Conservation (phyloP, 2,329 filamentous ascomycete species). For the Canariomyces notabilis region DNA sequence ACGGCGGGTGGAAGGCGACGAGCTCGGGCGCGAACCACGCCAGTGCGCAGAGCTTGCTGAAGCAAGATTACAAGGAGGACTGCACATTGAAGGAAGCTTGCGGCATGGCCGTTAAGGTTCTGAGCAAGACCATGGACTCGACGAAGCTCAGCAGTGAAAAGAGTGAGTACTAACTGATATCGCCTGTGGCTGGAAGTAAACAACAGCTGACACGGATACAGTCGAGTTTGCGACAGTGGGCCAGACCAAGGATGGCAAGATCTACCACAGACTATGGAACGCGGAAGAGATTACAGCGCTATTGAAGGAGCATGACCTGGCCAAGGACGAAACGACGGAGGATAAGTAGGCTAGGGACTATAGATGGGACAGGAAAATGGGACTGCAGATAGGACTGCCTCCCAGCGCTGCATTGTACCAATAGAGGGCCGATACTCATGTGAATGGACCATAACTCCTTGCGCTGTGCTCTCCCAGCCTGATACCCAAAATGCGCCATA, state of each 20-base stretch:
- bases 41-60: constrained; percentile 90
- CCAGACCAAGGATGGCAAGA: constrained; percentile 88
- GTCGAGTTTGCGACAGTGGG: constrained; percentile 98
- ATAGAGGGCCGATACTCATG: constrained; percentile 21
- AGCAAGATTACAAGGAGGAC: constrained; percentile 99
- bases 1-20: constrained; percentile 98
- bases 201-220: constrained; percentile 34
- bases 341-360: constrained; percentile 45
- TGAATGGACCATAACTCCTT: constrained; percentile 11
- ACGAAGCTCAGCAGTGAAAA: constrained; percentile 99
- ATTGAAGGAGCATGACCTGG: constrained; percentile 91
- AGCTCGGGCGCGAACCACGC: constrained; percentile 98
- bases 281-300: constrained; percentile 93
- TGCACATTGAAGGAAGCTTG: constrained; percentile 95
- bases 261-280: constrained; percentile 97
- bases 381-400: constrained; percentile 12
- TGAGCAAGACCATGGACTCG: constrained; percentile 99
- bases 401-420: constrained; percentile 27
- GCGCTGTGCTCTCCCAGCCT: not conserved
- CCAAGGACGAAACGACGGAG: constrained; percentile 73
- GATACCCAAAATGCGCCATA: not conserved
- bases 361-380: constrained; percentile 1
- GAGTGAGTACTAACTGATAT: constrained; percentile 57
- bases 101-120: constrained; percentile 93
- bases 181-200: not conserved